Conservation (phyloP, 139 green algal species). For the Chlorella sp. region DNA sequence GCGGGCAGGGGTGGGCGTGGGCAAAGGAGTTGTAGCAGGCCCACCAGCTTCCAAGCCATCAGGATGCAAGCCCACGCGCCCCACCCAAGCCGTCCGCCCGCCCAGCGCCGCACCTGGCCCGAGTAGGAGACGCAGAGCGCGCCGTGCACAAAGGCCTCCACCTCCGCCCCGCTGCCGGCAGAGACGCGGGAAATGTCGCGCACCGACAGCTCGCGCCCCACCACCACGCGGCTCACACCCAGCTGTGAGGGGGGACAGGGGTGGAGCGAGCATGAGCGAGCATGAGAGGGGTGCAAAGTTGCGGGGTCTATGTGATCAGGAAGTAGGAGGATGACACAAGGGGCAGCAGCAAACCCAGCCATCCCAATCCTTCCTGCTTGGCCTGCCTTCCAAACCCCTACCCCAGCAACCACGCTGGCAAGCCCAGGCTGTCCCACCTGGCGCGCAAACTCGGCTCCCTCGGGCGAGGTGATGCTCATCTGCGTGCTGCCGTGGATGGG, state of each 20-base stretch:
- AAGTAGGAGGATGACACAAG: too few relatives aligned
- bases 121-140: conserved; percentile 87
- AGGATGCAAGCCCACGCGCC: conserved; percentile 9
- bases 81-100: too few relatives aligned
- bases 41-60: too few relatives aligned
- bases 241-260: conserved; percentile 5
- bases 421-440: conserved; percentile 28
- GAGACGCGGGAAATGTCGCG: conserved; percentile 57
- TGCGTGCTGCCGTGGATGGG: conserved; percentile 80
- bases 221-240: conserved; percentile 77
- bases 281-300: not conserved
- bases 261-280: not conserved
- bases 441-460: conserved; percentile 70
- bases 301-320: not conserved
- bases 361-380: too few relatives aligned
- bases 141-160: conserved; percentile 91
- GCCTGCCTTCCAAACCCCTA: too few relatives aligned
- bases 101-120: conserved; percentile 34
- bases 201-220: conserved; percentile 83
- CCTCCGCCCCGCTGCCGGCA: conserved; percentile 44
- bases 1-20: too few relatives aligned
- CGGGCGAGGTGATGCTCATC: conserved; percentile 69
- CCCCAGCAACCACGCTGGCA: too few relatives aligned
- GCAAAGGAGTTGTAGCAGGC: too few relatives aligned
- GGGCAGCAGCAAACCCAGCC: too few relatives aligned